A percentile compares a stretch with the other conserved stretches of the same genome.
phyloP scores from a whole-genome alignment of 306 rosid species.

The Lathyrus tuberosus region DNA sequence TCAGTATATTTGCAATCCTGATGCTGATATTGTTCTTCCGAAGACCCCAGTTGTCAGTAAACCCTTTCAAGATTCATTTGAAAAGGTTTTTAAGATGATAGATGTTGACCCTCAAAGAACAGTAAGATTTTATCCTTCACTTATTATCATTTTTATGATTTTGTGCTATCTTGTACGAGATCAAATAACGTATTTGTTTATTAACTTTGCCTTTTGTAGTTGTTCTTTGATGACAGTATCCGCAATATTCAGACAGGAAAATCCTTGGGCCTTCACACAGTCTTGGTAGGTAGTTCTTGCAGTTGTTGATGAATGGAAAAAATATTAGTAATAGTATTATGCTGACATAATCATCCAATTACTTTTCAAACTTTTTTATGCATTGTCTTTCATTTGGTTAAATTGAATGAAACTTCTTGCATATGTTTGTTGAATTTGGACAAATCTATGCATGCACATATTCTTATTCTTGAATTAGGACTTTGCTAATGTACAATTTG shows the following conservation, averaged over 20 bases:
- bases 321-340: constrained; percentile 6
- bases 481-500: background rate
- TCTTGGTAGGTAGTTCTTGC: constrained; percentile 55
- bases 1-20: constrained; percentile 46
- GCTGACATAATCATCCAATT: background rate
- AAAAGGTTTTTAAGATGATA: constrained; percentile 63
- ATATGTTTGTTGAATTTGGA: background rate
- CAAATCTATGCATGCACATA: no score
- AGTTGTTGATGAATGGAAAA: background rate
- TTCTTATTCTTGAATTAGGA: background rate
- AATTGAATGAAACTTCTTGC: constrained; percentile 12
- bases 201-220: constrained; percentile 44
- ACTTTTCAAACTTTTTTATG: background rate
- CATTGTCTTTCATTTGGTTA: background rate
- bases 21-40: constrained; percentile 51
- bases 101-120: constrained; percentile 70
- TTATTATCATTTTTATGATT: constrained; percentile 3
- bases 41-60: constrained; percentile 74
- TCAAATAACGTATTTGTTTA: background rate
- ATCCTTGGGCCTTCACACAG: constrained; percentile 67
- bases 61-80: constrained; percentile 69
- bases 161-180: no score
- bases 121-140: constrained; percentile 46
- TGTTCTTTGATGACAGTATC: constrained; percentile 83
- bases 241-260: constrained; percentile 69